These are phyloP conservation scores for Penicillium antarcticum DNA, from an alignment of 495 filamentous ascomycete species.

Conservation along the genomic window DNA sequence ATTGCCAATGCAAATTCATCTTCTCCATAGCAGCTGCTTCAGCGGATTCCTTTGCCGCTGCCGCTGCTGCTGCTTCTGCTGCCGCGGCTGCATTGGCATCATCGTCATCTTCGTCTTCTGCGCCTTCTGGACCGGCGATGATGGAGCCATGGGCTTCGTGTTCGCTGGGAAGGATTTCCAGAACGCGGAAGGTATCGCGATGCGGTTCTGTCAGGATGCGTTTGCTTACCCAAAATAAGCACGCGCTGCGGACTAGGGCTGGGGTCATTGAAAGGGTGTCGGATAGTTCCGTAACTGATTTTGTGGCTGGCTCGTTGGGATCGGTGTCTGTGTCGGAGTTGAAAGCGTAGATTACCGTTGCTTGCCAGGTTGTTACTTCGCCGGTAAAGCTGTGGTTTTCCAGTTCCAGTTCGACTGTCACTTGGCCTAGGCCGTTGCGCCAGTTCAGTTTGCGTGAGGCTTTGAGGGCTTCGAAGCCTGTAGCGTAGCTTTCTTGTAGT, in stretches of 20 bases:
- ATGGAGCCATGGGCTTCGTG: conserved; percentile 26
- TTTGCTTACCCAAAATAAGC: conserved; percentile 82
- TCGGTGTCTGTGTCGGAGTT: conserved; percentile 39
- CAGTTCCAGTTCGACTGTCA: conserved; percentile 76
- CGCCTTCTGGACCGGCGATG: conserved; percentile 14
- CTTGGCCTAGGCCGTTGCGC: conserved; percentile 78
- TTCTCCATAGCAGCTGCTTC: conserved; percentile 65
- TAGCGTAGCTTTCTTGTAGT: conserved; percentile 67
- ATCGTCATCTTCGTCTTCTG: conserved; percentile 33
- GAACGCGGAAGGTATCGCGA: conserved; percentile 56
- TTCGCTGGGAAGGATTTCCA: conserved; percentile 58
- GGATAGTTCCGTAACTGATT: conserved; percentile 61
- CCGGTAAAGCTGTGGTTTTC: conserved; percentile 72
- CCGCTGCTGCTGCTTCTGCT: conserved; percentile 50
- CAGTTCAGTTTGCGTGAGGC: conserved; percentile 81
- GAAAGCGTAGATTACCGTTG: conserved; percentile 86
- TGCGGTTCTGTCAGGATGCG: conserved; percentile 63
- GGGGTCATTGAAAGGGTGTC: conserved; percentile 70
- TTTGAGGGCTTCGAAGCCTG: conserved; percentile 77
- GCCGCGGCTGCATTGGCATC: conserved; percentile 40
- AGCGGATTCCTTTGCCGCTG: conserved; percentile 42
- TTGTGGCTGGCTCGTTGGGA: conserved; percentile 32
- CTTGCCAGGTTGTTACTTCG: conserved; percentile 82
- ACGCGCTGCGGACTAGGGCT: conserved; percentile 68
- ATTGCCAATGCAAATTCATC: conserved; percentile 81